Evolutionary conservation across 1,139 yeast genomes (phyloP).

Genomic region (Ogataea hybrid): DNA sequence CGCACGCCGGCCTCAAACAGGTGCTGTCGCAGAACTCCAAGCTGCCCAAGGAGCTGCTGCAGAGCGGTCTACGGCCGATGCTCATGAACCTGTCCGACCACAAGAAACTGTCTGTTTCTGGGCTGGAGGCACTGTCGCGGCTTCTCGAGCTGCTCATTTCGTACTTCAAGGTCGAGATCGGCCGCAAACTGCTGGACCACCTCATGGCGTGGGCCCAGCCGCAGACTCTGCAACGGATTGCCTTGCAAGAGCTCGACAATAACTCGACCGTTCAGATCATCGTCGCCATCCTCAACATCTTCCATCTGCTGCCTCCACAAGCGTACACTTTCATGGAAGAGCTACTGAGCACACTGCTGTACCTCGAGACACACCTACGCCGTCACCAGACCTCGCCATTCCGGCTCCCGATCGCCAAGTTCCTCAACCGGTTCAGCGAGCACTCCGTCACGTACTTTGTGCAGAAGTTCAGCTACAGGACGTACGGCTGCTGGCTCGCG

Average conservation of each 20-base stretch:
- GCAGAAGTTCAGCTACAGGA: slow-evolving; percentile 64
- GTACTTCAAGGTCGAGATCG: slow-evolving; percentile 95
- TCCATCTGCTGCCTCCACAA: slow-evolving; percentile 87
- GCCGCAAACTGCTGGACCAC: slow-evolving; percentile 88
- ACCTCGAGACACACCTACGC: slow-evolving; percentile 78
- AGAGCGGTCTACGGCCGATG: slow-evolving; percentile 93
- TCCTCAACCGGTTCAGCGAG: slow-evolving; percentile 76
- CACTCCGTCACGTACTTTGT: slow-evolving; percentile 73
- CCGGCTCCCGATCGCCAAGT: slow-evolving; percentile 86
- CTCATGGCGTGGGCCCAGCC: slow-evolving; percentile 97
- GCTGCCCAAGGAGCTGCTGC: slow-evolving; percentile 88
- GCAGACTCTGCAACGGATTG: slow-evolving; percentile 63
- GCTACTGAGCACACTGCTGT: slow-evolving; percentile 69
- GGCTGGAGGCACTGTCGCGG: slow-evolving; percentile 87
- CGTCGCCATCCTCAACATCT: slow-evolving; percentile 86
- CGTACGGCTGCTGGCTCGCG: slow-evolving; percentile 64
- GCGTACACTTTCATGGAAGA: slow-evolving; percentile 93
- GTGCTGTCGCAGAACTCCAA: slow-evolving; percentile 85
- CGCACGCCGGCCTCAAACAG: slow-evolving; percentile 81
- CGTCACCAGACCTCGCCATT: slow-evolving; percentile 89
- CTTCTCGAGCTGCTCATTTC: slow-evolving; percentile 83
- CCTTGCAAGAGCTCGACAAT: slow-evolving; percentile 72
- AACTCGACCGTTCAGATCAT: slow-evolving; percentile 83
- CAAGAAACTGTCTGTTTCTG: slow-evolving; percentile 82
- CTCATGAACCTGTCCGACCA: slow-evolving; percentile 93